Base-by-base conservation (phyloP, 1,284 basidiomycete genomes). In the Ustilago xerochloae region DNA sequence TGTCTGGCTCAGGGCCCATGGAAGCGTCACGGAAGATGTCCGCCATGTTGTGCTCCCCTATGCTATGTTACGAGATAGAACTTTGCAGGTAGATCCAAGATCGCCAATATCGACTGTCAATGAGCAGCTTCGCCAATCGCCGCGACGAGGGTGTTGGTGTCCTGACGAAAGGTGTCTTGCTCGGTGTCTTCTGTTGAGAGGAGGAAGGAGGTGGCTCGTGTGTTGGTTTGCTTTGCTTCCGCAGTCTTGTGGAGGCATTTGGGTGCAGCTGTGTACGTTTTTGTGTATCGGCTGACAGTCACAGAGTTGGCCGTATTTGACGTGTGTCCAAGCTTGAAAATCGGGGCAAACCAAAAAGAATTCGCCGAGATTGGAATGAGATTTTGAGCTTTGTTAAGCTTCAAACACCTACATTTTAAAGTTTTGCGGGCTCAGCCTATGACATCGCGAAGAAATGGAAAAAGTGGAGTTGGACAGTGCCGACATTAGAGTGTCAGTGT, bases 1-100 rank as follows among this genome's bases (percentile, higher is more conserved):
- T 47, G 30, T 59, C 61, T 10, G 47, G 26, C n/a, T 63, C 61
- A 1, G 66, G 66, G 6, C 56, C 66, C 61, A 63, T 69, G 6
- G 66, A 63, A n/a, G 60, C 56, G 45, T 70, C 57, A 4, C 61
- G 62, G 3, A 62, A 52, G 0, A 53, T 49, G 1, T 53, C 54
- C 4, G 49, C 12, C 57, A 62, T 70, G n/a, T 7, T 63, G 36
- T 30, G 39, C 28, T 38, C 32, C 9, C 32, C 16, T 9, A 33
- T 10, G 10, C 10, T 9, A 9, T 10, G 32, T 3, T 15, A 33
- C 3, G 32, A 33, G 10, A n/a, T n/a, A n/a, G n/a, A n/a, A n/a
- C n/a, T n/a, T n/a, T n/a, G n/a, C n/a, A n/a, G n/a, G n/a, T n/a
- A n/a, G n/a, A n/a, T n/a, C n/a, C n/a, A n/a, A n/a, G n/a, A n/a